Evolutionary conservation across 208 protist species (phyloP), one percentile per base, ranked within the genome.

Genomic region (Perkinsela sp.): DNA sequence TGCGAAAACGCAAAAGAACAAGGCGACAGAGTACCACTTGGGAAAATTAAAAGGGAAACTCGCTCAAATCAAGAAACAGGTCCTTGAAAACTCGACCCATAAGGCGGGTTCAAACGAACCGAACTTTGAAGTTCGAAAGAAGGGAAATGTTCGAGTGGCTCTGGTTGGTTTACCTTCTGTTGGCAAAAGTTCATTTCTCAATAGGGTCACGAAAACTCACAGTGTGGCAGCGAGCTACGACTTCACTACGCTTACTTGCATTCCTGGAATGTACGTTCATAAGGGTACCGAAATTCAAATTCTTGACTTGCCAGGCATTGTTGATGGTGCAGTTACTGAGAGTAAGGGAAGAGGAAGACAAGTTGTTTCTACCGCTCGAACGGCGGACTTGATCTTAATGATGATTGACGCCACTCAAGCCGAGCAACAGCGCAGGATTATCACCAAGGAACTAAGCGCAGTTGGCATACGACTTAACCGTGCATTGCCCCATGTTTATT

Each of bases 231-330:
- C 93, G 0, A 80, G 86, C 28, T 97, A 97, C 75, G 94, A 98
- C 70, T 98, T 98, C 80, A 99, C 96, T 31, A 99, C 96, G 1
- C 84, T 99, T 15, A 99, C 96, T 22, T 97, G 94, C 80, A 96
- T 98, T 77, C 96, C 96, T 13, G 95, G 95, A 40, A 90, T 96
- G 66, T 80, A 97, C 30, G 71, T 90, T 68, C 89, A 95, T 80
- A 94, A 92, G 68, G 93, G 90, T 2, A 93, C 93, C 1, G 88
- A 94, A 57, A 96, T 98, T 69, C 95, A 98, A 76, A 85, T 99
- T 74, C 78, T 98, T 22, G 96, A 99, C 78, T 73, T 98, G 13
- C 96, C 96, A 28, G 96, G 96, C 75, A 98, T 99, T 73, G 97
- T 99, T 74, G 93, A 98, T 76, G 95, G 95, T 32, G 94, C 94